phyloP scores from a whole-genome alignment of 202 grass and related monocot species.

The Setaria italica region DNA sequence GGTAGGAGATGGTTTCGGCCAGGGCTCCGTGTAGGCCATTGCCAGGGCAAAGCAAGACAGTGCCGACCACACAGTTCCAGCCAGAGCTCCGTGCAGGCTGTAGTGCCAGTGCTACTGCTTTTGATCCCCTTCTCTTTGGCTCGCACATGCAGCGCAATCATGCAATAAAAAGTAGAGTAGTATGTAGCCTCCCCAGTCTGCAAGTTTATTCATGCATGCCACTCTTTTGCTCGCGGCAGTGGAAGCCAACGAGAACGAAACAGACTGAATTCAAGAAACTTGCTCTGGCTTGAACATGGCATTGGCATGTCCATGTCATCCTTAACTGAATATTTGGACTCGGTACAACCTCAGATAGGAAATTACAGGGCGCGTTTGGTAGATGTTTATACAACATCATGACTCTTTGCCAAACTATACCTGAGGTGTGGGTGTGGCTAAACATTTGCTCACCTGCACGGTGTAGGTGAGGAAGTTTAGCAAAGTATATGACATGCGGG shows the following conservation, averaged over 20 bases:
- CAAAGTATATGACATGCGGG: too few species aligned
- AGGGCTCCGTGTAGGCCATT: not conserved
- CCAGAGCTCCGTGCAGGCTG: not conserved
- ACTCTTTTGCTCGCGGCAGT: not conserved
- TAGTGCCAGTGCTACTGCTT: not conserved
- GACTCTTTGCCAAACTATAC: too few species aligned
- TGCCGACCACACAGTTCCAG: not conserved
- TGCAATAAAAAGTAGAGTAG: not conserved
- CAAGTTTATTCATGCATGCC: not conserved
- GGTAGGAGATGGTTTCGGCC: not conserved
- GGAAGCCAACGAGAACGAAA: not conserved
- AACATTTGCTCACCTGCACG: too few species aligned
- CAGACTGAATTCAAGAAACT: not conserved
- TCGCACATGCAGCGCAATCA: not conserved
- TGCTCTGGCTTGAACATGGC: not conserved
- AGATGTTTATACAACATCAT: too few species aligned
- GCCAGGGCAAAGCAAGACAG: not conserved
- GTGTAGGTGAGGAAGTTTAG: too few species aligned
- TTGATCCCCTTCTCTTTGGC: not conserved
- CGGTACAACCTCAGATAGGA: too few species aligned
- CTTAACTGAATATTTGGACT: not conserved
- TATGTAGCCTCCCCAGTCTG: not conserved
- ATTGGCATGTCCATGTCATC: not conserved
- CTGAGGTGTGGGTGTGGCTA: too few species aligned
- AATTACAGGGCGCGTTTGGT: too few species aligned